Base-by-base conservation (phyloP, 768 basidiomycete species). In the Tremella mesenterica region DNA sequence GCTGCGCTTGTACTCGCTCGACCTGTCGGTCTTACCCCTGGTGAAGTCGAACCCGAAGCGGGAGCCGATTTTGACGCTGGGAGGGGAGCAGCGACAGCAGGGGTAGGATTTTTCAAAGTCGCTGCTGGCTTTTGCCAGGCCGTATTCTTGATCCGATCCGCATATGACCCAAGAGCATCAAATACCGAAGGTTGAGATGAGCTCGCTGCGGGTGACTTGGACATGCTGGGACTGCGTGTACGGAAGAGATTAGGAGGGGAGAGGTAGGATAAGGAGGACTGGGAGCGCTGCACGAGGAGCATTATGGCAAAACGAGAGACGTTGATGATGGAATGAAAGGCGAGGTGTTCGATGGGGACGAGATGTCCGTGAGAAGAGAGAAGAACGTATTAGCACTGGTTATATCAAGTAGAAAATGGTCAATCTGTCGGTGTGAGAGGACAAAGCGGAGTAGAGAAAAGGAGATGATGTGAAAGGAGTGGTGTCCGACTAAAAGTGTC, bases 111-210 rank as follows among this genome's bases (percentile, higher is more conserved):
- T 41, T n/a, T 41, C 38, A 41, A 18, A n/a, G n/a, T n/a, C n/a
- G n/a, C n/a, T n/a, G n/a, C n/a, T n/a, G n/a, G n/a, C n/a, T n/a
- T n/a, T n/a, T n/a, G n/a, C n/a, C n/a, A n/a, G n/a, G n/a, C n/a
- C n/a, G n/a, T n/a, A n/a, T n/a, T 61, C 60, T 52, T 61, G 58
- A 63, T 69, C 8, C 62, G 39, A 47, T 65, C 67, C 50, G 67
- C 67, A 45, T 65, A 69, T 4, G 67, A 68, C 12, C 64, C 67
- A 23, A 69, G 62, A 12, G 67, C 64, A 41, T 64, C 62, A 60
- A 69, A 69, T 7, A 63, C 64, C 26, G 64, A 65, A 8, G 53
- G 51, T 14, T 31, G 43, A 31, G 45, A 25, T 21, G 52, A 13
- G 18, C 10, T 12, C 14, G 27, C 39, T 12, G 46, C 29, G 26